A percentile compares a stretch with the other conserved stretches of the same genome.
Evolutionary conservation across 2,329 filamentous ascomycete genomes (phyloP).

Genomic region (Nigrospora osmanthi): DNA sequence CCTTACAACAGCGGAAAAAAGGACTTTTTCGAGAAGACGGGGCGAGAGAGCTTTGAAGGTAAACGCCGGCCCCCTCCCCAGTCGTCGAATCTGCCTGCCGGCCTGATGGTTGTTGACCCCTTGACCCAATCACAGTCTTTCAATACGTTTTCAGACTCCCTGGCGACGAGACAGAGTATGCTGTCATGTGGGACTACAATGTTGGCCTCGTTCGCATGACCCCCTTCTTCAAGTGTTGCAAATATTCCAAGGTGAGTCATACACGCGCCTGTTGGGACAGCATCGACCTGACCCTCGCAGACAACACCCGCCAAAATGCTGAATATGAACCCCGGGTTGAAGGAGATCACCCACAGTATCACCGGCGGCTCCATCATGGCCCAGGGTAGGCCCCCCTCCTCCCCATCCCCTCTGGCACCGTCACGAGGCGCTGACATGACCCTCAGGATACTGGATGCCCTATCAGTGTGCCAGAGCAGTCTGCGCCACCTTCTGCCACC

Average conservation of each 20-base stretch:
- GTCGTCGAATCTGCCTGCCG: not conserved
- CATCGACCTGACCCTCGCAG: slow-evolving; percentile 34
- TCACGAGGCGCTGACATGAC: not conserved
- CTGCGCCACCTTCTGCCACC: slow-evolving; percentile 81
- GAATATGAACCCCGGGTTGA: slow-evolving; percentile 69
- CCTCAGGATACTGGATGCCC: slow-evolving; percentile 75
- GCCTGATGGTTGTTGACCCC: slow-evolving; percentile 7
- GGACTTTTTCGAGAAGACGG: slow-evolving; percentile 77
- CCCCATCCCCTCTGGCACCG: not conserved
- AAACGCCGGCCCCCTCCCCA: slow-evolving; percentile 15
- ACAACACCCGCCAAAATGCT: slow-evolving; percentile 83
- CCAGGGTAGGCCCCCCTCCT: slow-evolving; percentile 56
- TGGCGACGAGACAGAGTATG: slow-evolving; percentile 57
- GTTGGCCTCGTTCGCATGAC: slow-evolving; percentile 90
- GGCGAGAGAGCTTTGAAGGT: slow-evolving; percentile 85
- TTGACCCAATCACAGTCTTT: slow-evolving; percentile 50
- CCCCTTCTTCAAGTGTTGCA: slow-evolving; percentile 85
- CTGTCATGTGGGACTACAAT: slow-evolving; percentile 96
- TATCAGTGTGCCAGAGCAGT: slow-evolving; percentile 79
- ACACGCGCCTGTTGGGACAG: not conserved
- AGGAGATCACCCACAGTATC: slow-evolving; percentile 88
- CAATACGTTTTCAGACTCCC: slow-evolving; percentile 75
- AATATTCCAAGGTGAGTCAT: slow-evolving; percentile 70
- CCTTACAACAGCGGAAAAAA: slow-evolving; percentile 96
- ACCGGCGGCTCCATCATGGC: slow-evolving; percentile 85